phyloP scores from a whole-genome alignment of 164 flowering plant genomes.

The Chloranthus sessilifolius region DNA sequence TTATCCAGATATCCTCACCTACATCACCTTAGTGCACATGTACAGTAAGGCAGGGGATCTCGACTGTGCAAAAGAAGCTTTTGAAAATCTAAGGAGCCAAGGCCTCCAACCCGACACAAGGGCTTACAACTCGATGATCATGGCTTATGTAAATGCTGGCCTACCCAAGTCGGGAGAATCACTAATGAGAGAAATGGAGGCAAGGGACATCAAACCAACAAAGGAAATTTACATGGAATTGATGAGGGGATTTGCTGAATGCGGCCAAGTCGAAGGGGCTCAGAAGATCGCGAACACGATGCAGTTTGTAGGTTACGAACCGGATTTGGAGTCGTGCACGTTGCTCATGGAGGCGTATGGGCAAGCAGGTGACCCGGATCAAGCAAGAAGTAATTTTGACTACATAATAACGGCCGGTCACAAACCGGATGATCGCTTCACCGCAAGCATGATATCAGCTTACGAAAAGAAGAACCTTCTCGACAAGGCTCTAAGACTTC shows the following conservation, averaged over 20 bases:
- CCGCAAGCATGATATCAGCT: conserved; percentile 65
- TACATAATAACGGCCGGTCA: conserved; percentile 53
- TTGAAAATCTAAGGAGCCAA: conserved; percentile 50
- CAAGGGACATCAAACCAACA: conserved; percentile 47
- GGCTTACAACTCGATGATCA: conserved; percentile 68
- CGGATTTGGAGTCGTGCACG: conserved; percentile 48
- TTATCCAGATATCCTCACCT: conserved; percentile 49
- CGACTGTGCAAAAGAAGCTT: conserved; percentile 59
- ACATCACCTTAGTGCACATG: conserved; percentile 57
- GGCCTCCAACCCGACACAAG: conserved; percentile 63
- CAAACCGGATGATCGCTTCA: conserved; percentile 72
- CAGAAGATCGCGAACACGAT: conserved; percentile 45
- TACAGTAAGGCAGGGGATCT: conserved; percentile 67
- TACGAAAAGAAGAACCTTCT: conserved; percentile 64
- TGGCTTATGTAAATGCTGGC: conserved; percentile 69
- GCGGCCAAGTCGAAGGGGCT: conserved; percentile 50
- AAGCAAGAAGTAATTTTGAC: conserved; percentile 63
- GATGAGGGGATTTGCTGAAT: conserved; percentile 51
- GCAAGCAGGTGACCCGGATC: conserved; percentile 46
- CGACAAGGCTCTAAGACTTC: conserved; percentile 64
- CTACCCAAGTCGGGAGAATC: conserved; percentile 46
- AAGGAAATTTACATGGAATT: conserved; percentile 71
- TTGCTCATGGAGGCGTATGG: conserved; percentile 71
- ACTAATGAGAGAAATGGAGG: conserved; percentile 74
- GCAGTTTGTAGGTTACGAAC: conserved; percentile 58